Base-by-base conservation (phyloP, 2,329 filamentous ascomycete genomes). In the Pestalotiopsis sp. region DNA sequence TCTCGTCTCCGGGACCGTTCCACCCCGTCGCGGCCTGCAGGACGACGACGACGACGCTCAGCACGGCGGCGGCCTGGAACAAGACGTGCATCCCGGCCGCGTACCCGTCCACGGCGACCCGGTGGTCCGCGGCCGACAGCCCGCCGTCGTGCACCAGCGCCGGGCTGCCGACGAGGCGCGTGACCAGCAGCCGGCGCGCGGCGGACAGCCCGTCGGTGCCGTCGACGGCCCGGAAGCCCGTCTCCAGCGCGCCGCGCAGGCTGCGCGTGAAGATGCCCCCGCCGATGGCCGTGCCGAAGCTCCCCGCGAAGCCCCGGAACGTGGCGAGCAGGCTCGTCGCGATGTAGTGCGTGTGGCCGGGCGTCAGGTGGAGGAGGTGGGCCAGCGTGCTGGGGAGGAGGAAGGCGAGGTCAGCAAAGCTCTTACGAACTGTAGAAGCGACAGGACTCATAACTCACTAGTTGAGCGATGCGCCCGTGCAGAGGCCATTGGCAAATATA, bases 261-360 rank as follows among this genome's bases (percentile, higher is more conserved):
- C 88, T 83, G 4, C 92, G 86, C 55, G 87, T 84, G 76, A 95
- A 95, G 66, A 93, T 83, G 0, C 93, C 93, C 2, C 93, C 93
- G 2, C 93, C 92, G 62, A 95, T 91, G 0, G 93, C 89, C 1
- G 91, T 92, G 2, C 93, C 93, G 73, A 97, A 96, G 65, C 90
- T 92, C 14, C 93, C 93, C 0, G 92, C 92, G 71, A 96, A 95
- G 4, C 92, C 92, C 3, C 94, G 87, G 79, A 95, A 95, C 0
- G 93, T 97, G 36, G 91, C 89, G 3, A 95, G 80, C 57, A 97
- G 83, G 13, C 92, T 92, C 0, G 91, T 93, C 3, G 92, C 89
- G 64, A 96, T 89, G 74, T 92, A 94, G 74, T 95, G 92, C 1
- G 90, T 88, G 6, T 88, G 84, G 0, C 87, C 84, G 0, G 83